These are phyloP conservation scores for Lotmaria passim DNA, from an alignment of 208 protist genomes.

Conservation along the genomic window DNA sequence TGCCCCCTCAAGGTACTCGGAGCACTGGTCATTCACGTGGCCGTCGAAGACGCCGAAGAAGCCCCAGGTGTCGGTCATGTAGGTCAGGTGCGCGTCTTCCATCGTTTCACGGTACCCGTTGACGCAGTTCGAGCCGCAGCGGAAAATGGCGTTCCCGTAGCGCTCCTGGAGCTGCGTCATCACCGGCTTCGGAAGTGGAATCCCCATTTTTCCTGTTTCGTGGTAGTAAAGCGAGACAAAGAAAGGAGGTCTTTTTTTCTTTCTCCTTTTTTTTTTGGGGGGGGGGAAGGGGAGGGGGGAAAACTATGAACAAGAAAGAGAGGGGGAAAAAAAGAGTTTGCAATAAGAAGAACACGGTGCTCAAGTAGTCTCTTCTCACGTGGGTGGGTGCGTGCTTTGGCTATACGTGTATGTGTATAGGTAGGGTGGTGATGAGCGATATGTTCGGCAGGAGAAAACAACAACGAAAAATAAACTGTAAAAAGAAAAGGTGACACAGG, in stretches of 20 bases:
- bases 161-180: constrained; percentile 89
- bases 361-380: neutral
- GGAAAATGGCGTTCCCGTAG: constrained; percentile 88
- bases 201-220: constrained; percentile 70
- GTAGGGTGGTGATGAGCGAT: neutral
- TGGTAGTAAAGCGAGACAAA: neutral
- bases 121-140: constrained; percentile 87
- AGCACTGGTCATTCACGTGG: constrained; percentile 89
- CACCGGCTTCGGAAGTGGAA: constrained; percentile 90
- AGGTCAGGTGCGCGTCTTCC: constrained; percentile 88
- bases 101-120: constrained; percentile 93
- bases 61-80: constrained; percentile 82
- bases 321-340: constrained; percentile 4
- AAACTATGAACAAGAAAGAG: neutral
- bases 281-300: too few relatives aligned
- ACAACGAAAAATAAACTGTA: neutral
- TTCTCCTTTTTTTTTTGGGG: constrained; percentile 6
- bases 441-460: neutral
- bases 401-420: constrained; percentile 19
- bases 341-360: neutral
- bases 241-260: constrained; percentile 6
- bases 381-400: neutral
- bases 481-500: too few relatives aligned
- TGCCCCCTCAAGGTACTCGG: constrained; percentile 76
- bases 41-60: constrained; percentile 94